These are phyloP conservation scores for Scalesia atractyloides DNA, from an alignment of 129 eudicot genomes.

Conservation along the genomic window DNA sequence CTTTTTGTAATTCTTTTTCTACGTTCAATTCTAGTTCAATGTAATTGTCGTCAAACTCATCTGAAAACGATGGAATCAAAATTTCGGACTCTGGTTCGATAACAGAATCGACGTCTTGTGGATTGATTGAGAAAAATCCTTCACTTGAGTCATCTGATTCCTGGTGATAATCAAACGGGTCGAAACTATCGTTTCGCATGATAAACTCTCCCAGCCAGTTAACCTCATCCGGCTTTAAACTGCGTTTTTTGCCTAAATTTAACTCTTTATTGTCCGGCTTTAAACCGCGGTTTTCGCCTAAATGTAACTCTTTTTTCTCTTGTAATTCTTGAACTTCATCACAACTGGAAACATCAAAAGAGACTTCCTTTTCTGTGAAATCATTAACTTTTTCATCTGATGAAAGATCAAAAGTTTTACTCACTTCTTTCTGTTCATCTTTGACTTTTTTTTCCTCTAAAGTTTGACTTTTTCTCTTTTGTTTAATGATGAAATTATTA, in stretches of 20 bases:
- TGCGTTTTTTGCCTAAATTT: constrained; percentile 18
- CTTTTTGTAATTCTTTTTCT: constrained; percentile 7
- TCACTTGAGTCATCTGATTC: constrained; percentile 37
- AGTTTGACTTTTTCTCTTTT: constrained; percentile 4
- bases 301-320: constrained; percentile 15
- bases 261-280: constrained; percentile 13
- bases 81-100: constrained; percentile 6
- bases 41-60: constrained; percentile 26
- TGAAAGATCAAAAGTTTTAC: constrained; percentile 26
- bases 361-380: constrained; percentile 22
- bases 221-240: constrained; percentile 17
- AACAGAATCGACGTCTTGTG: constrained; percentile 24
- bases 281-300: constrained; percentile 21
- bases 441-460: constrained; percentile 13
- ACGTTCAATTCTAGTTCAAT: constrained; percentile 23
- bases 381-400: constrained; percentile 17
- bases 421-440: constrained; percentile 15
- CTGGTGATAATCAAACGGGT: constrained; percentile 12
- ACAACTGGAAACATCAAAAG: constrained; percentile 4
- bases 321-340: constrained; percentile 20
- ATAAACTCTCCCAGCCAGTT: constrained; percentile 36
- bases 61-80: constrained; percentile 16
- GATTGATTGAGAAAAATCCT: constrained; percentile 29
- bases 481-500: background rate
- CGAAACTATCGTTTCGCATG: constrained; percentile 27